Evolutionary conservation across 2,329 filamentous ascomycete genomes (phyloP).

Genomic region (Catunica adiposa): DNA sequence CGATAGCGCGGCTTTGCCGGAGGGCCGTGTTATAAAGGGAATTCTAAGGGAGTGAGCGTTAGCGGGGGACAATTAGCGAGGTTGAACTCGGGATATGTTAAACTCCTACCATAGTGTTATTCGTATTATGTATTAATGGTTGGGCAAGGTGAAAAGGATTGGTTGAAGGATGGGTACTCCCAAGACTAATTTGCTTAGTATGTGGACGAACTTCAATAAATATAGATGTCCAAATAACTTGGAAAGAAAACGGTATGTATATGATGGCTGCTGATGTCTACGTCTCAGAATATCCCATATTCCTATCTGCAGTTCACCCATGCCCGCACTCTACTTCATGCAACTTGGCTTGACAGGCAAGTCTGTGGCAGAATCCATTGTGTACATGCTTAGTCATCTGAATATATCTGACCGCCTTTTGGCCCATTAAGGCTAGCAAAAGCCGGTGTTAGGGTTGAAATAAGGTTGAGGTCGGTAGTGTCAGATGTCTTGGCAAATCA

Average conservation of each 20-base stretch:
- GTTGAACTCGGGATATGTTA: no score
- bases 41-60: slow-evolving; percentile 31
- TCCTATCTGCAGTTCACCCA: background rate
- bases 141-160: background rate
- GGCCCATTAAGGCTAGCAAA: no score
- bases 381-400: background rate
- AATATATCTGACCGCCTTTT: slow-evolving; percentile 8
- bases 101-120: no score
- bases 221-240: background rate
- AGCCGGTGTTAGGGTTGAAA: background rate
- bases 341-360: slow-evolving; percentile 8
- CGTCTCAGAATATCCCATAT: background rate
- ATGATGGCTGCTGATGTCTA: background rate
- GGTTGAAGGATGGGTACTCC: background rate
- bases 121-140: background rate
- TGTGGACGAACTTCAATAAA: background rate
- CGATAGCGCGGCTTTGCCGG: slow-evolving; percentile 67
- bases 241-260: background rate
- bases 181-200: background rate
- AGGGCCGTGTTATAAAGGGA: slow-evolving; percentile 73
- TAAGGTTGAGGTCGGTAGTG: background rate
- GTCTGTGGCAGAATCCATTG: background rate
- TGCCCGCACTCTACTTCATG: slow-evolving; percentile 1
- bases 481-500: background rate
- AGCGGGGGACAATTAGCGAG: background rate